Base-by-base conservation (phyloP, 768 basidiomycete species). In the Tubosaeta sp. region DNA sequence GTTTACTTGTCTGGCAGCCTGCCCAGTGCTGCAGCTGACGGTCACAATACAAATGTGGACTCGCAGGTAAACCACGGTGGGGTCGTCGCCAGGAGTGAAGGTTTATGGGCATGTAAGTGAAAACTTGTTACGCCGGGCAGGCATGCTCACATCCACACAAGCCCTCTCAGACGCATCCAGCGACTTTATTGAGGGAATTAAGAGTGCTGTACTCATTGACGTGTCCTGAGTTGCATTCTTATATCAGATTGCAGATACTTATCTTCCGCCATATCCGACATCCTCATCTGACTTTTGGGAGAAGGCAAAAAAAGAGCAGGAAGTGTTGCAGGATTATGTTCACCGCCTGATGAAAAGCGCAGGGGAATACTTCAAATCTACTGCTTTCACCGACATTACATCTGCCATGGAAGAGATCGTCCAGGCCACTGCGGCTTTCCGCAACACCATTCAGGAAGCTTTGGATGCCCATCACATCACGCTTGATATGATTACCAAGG, bases 241-340 rank as follows among this genome's bases (percentile, higher is more conserved):
- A 29, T 29, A 0, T 6, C 1, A 29, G 33, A 26, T 7, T n/a
- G 2, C 26, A 61, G 59, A 46, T 37, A 35, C 43, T 11, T 45
- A 37, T 22, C 26, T 50, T 4, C 46, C 52, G 2, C 31, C 42
- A 0, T 16, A 51, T 13, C 5, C 27, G 13, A 10, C 17, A 13
- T 45, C 60, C 1, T 11, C 50, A 0, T 22, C 41, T 5, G 50
- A 62, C 32, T 59, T 53, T 48, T 59, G 47, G 60, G 57, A 62
- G 6, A 19, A 9, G 19, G 57, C 35, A 0, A 53, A 49, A 26
- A 12, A 50, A 33, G 43, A 44, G 2, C 49, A 54, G 43, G 6
- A 46, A 5, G n/a, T 1, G 14, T 22, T 62, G 6, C 54, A 48
- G 9, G 41, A 38, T 1, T 48, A 54, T 47, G 39, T 56, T 27